Percentiles rank a stretch among this genome's conserved stretches.
These are phyloP conservation scores for Cryoendolithus antarcticus DNA, from an alignment of 2,329 filamentous ascomycete genomes.

Conservation along the genomic window DNA sequence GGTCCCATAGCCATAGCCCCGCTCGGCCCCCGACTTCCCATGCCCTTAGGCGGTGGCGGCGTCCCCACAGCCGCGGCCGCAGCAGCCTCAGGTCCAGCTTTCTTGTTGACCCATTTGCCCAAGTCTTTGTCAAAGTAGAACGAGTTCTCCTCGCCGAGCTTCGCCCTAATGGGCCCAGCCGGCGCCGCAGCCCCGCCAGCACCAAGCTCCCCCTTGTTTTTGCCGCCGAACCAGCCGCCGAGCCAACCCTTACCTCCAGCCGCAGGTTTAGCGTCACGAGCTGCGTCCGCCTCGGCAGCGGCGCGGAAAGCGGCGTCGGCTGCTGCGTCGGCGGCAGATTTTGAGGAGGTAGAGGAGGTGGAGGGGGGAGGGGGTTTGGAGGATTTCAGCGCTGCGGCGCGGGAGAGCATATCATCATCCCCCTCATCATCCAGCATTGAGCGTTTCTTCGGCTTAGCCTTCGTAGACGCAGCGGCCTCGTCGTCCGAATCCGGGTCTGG, in stretches of 20 bases:
- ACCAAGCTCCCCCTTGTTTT: slow-evolving; percentile 49
- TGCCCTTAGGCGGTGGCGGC: slow-evolving; percentile 61
- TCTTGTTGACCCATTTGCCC: slow-evolving; percentile 98
- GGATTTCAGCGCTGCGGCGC: slow-evolving; percentile 38
- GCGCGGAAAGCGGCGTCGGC: slow-evolving; percentile 77
- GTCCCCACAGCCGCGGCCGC: slow-evolving; percentile 44
- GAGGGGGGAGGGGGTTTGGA: background rate
- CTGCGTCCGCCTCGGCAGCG: slow-evolving; percentile 61
- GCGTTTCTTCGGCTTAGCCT: slow-evolving; percentile 52
- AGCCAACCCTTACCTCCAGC: slow-evolving; percentile 55
- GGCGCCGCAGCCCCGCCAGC: slow-evolving; percentile 18
- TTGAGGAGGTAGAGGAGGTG: slow-evolving; percentile 1
- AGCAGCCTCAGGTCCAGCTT: slow-evolving; percentile 52
- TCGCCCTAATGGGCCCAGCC: slow-evolving; percentile 65
- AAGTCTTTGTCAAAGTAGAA: slow-evolving; percentile 94
- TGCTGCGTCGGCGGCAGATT: slow-evolving; percentile 47
- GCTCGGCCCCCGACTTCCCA: slow-evolving; percentile 6
- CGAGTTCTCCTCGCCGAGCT: slow-evolving; percentile 82
- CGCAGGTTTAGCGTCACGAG: slow-evolving; percentile 46
- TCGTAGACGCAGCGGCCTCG: slow-evolving; percentile 34
- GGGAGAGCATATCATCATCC: slow-evolving; percentile 35
- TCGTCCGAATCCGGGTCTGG: slow-evolving; percentile 40
- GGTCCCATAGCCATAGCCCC: slow-evolving; percentile 12
- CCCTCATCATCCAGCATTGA: slow-evolving; percentile 72
- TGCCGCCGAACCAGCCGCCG: slow-evolving; percentile 65